Percentiles rank a stretch among this genome's conserved stretches.
These are phyloP conservation scores for Millerozyma acaciae DNA, from an alignment of 805 yeast genomes.

Conservation along the genomic window DNA sequence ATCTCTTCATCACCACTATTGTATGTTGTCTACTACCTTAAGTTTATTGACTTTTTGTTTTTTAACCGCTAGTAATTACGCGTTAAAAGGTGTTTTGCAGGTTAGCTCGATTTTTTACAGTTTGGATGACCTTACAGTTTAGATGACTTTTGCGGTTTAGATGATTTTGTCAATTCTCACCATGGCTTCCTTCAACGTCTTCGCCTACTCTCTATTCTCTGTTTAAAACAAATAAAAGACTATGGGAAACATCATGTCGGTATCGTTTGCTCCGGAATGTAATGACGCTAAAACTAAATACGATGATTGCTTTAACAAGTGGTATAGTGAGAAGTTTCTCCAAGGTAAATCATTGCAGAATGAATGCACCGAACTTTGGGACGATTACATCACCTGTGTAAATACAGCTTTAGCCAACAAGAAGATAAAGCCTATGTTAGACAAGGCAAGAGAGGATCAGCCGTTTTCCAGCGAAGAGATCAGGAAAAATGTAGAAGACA, in stretches of 20 bases:
- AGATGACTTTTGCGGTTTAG: no score
- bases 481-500: conserved; percentile 15
- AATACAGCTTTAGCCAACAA: conserved; percentile 64
- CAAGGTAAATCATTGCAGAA: conserved; percentile 55
- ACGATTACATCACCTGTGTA: conserved; percentile 82
- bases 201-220: no score
- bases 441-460: conserved; percentile 85
- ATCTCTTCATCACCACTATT: conserved; percentile 26
- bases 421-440: conserved; percentile 78
- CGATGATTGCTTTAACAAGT: conserved; percentile 88
- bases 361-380: conserved; percentile 91
- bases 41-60: no score
- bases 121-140: no score
- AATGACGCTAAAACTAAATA: conserved; percentile 79
- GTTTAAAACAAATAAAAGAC: no score
- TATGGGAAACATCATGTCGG: conserved; percentile 50
- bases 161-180: no score
- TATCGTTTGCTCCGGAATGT: conserved; percentile 95
- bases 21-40: no score
- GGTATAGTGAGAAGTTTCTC: conserved; percentile 89
- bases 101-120: no score
- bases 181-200: no score
- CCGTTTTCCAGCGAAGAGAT: conserved; percentile 54
- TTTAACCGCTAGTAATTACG: no score
- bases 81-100: no score